Base-by-base conservation (phyloP, 2,329 filamentous ascomycete species). In the Botrytis porri region DNA sequence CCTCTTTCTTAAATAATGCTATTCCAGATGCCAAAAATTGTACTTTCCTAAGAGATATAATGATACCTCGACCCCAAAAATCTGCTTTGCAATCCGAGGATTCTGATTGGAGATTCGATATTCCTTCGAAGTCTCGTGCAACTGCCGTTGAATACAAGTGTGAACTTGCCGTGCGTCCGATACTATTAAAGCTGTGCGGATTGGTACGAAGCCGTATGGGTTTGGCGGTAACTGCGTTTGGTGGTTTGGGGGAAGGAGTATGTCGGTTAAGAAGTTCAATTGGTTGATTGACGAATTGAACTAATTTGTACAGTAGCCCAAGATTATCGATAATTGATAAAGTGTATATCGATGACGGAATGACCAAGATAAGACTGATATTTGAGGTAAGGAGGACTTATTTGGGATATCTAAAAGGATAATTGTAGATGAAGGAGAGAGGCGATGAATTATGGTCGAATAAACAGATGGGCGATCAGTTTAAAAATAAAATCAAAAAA, bases 1-100 rank as follows among this genome's bases (percentile, higher is more conserved):
- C 22, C 16, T 18, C 32, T 32, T 18, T 35, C 10, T 18, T 32
- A 64, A 43, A 35, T 20, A 29, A 18, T 18, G 5, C 18, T 54
- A 51, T 18, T 51, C 32, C 32, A 39, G 16, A 43, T 41, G 0
- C 37, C 65, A 32, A 64, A 62, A 37, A 32, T 4, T 10, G 59
- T 54, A 32, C 69, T 41, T 25, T 41, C 18, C 14, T 32, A 62
- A 71, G 29, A 32, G 25, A 65, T 71, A 51, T 35, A 45, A 35
- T n/a, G 35, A 18, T 66, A 66, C 43, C n/a, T 71, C 45, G 41
- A 45, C 25, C 70, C 20, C 43, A 16, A 71, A 59, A 71, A 35
- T 29, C 25, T 66, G 60, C 70, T 66, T 71, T 71, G 70, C 35
- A 71, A 71, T 71, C 60, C 61, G 7, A 54, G 25, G 7, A 29